phyloP scores from a whole-genome alignment of 2,329 filamentous ascomycete species.

The Pseudonectria buxi region DNA sequence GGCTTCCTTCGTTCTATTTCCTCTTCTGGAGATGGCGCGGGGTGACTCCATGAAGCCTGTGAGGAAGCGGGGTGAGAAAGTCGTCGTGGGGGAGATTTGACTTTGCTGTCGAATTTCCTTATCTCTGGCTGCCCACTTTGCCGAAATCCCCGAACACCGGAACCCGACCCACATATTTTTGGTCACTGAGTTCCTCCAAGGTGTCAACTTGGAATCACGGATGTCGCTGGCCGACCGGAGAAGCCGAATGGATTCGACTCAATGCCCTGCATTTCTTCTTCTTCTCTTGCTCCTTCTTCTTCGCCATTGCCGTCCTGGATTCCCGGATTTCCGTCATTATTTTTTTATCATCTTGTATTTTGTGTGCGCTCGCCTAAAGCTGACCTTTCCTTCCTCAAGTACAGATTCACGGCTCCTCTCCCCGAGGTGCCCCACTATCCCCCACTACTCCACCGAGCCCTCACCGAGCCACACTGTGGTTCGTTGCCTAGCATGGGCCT shows the following conservation, averaged over 20 bases:
- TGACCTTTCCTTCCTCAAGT: constrained; percentile 7
- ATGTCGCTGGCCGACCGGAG: too few relatives aligned
- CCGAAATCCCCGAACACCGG: too few relatives aligned
- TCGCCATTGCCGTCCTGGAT: constrained; percentile 1
- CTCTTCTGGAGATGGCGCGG: constrained; percentile 8
- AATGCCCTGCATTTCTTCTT: too few relatives aligned
- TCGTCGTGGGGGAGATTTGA: constrained; percentile 8
- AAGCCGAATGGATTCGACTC: too few relatives aligned
- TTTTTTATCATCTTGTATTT: constrained; percentile 2
- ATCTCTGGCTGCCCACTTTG: constrained; percentile 11
- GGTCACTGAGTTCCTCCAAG: too few relatives aligned
- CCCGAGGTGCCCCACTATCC: constrained; percentile 19
- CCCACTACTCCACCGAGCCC: constrained; percentile 16
- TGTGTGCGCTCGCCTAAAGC: constrained; percentile 13
- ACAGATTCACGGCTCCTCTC: constrained; percentile 20
- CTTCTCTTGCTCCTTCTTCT: too few relatives aligned
- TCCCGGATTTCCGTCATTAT: constrained; percentile 1
- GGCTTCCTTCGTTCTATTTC: too few relatives aligned
- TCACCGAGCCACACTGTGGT: constrained; percentile 21
- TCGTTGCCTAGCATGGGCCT: constrained; percentile 63
- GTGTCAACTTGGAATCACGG: too few relatives aligned
- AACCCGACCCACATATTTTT: too few relatives aligned
- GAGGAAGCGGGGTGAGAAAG: constrained; percentile 13
- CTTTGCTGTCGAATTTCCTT: constrained; percentile 16
- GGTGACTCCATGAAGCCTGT: too few relatives aligned